A percentile compares a stretch with the other conserved stretches of the same genome.
Conservation (phyloP, 805 yeast species). For the Ascoidea asiatica region DNA sequence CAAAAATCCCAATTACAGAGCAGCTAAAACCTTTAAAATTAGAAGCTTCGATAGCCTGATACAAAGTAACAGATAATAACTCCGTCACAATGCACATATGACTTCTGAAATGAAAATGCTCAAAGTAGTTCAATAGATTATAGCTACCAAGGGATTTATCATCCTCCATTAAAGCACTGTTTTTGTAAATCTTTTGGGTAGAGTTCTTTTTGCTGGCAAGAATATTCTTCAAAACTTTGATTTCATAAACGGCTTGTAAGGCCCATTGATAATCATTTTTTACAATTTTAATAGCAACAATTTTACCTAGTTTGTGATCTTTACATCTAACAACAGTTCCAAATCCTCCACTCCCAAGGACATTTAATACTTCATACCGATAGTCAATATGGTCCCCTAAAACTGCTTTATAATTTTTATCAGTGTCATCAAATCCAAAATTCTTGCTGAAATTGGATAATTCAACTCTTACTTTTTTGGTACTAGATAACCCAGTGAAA, state of each 20-base stretch:
- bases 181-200: background rate
- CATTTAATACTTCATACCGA: conserved; percentile 46
- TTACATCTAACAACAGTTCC: conserved; percentile 61
- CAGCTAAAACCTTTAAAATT: conserved; percentile 35
- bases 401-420: conserved; percentile 44
- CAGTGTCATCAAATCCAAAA: conserved; percentile 61
- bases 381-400: conserved; percentile 64
- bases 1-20: conserved; percentile 27
- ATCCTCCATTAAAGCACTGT: conserved; percentile 2
- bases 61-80: conserved; percentile 51
- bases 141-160: conserved; percentile 12
- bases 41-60: conserved; percentile 39
- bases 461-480: conserved; percentile 2
- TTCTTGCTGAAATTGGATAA: conserved; percentile 26
- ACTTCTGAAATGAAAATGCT: conserved; percentile 67
- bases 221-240: conserved; percentile 46
- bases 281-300: conserved; percentile 67
- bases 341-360: conserved; percentile 70
- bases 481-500: conserved; percentile 27
- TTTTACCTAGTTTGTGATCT: conserved; percentile 46
- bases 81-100: conserved; percentile 79
- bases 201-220: conserved; percentile 9
- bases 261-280: conserved; percentile 64
- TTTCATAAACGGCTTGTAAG: conserved; percentile 67
- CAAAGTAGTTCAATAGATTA: conserved; percentile 39